These are phyloP conservation scores for Juglanconis oblonga DNA, from an alignment of 2,329 filamentous ascomycete species.

Conservation along the genomic window DNA sequence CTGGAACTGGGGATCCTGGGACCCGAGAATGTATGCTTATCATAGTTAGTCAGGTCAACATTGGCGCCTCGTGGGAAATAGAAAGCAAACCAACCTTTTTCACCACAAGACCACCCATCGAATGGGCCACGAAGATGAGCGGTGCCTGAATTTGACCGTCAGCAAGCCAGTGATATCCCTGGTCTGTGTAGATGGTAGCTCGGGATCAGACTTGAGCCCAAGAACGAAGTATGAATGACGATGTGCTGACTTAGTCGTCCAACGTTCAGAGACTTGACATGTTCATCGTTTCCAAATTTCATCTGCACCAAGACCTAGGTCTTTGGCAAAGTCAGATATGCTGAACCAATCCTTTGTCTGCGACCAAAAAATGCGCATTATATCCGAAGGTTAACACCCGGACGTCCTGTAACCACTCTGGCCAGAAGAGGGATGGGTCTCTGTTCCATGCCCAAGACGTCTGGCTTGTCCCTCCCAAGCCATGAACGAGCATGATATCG, in stretches of 20 bases:
- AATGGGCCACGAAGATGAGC: slow-evolving; percentile 25
- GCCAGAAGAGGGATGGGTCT: slow-evolving; percentile 21
- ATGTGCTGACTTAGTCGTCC: not conserved
- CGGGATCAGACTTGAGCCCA: no score
- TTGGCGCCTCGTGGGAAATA: no score
- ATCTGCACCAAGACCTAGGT: slow-evolving; percentile 24
- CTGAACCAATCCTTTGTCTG: slow-evolving; percentile 15
- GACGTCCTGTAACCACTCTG: slow-evolving; percentile 22
- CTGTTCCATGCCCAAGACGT: slow-evolving; percentile 23
- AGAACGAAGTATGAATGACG: not conserved
- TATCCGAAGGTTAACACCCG: slow-evolving; percentile 25
- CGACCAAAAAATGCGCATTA: slow-evolving; percentile 22
- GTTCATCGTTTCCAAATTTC: slow-evolving; percentile 14
- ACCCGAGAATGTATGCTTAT: slow-evolving; percentile 19
- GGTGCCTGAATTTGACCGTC: slow-evolving; percentile 20
- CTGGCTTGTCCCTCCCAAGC: slow-evolving; percentile 23
- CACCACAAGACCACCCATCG: slow-evolving; percentile 25
- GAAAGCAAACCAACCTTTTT: slow-evolving; percentile 20
- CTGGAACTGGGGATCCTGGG: slow-evolving; percentile 22
- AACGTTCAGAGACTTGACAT: not conserved
- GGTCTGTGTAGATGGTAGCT: not conserved
- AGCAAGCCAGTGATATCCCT: slow-evolving; percentile 9
- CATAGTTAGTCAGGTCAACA: not conserved
- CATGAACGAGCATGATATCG: slow-evolving; percentile 27
- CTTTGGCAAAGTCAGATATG: slow-evolving; percentile 24